Evolutionary conservation across 164 flowering plant species (phyloP).

Genomic region (Vitis labrusca): DNA sequence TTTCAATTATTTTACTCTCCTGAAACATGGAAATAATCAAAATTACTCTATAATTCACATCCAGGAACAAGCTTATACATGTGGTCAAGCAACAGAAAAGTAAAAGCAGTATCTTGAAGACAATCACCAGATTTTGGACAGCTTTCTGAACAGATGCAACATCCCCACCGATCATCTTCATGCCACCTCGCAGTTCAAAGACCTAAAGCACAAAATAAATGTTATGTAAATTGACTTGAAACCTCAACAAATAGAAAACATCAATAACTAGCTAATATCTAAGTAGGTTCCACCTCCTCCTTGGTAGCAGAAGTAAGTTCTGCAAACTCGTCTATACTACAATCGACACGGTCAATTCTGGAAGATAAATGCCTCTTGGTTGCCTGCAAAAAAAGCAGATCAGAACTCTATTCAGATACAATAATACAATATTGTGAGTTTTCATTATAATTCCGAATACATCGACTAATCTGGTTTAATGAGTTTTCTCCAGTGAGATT

Average conservation of each 20-base stretch:
- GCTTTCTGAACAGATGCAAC: conserved; percentile 48
- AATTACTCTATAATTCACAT: conserved; percentile 10
- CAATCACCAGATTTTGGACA: conserved; percentile 56
- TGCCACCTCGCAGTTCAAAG: conserved; percentile 35
- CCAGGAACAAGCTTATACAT: not conserved
- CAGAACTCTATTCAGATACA: not conserved
- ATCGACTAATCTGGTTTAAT: too few species aligned
- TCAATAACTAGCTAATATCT: conserved; percentile 2
- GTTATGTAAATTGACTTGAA: conserved; percentile 6
- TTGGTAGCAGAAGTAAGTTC: conserved; percentile 46
- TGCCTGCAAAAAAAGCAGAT: conserved; percentile 33
- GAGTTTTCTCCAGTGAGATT: too few species aligned
- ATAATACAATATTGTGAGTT: not conserved
- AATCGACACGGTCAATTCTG: conserved; percentile 54
- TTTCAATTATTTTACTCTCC: conserved; percentile 58
- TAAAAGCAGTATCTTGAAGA: not conserved
- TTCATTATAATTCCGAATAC: too few species aligned
- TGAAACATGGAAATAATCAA: conserved; percentile 26
- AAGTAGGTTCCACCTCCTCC: conserved; percentile 46
- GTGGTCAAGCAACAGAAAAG: not conserved
- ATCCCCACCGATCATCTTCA: conserved; percentile 34
- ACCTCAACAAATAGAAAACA: not conserved
- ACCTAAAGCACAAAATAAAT: conserved; percentile 33
- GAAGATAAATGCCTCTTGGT: conserved; percentile 59
- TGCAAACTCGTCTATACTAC: conserved; percentile 46